phyloP scores from a whole-genome alignment of 345 rosid species.

The Brassica rapa region DNA sequence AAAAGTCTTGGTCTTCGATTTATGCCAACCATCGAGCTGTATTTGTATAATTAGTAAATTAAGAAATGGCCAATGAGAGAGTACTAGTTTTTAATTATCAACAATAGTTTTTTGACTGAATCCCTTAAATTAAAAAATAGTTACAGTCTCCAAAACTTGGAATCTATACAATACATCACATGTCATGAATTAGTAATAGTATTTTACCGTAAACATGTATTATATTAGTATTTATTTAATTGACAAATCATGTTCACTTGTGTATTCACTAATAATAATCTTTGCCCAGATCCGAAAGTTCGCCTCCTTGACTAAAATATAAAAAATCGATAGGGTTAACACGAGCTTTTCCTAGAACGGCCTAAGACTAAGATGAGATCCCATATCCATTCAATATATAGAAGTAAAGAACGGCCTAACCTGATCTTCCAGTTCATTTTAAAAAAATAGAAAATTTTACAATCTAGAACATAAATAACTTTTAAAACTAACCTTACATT shows the following conservation, averaged over 20 bases:
- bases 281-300: conserved; percentile 26
- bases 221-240: neutral
- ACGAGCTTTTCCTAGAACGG: no score
- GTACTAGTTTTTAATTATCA: neutral
- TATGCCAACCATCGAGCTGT: conserved; percentile 23
- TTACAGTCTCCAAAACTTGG: neutral
- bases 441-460: no score
- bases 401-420: no score
- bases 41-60: neutral
- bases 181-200: no score
- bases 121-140: no score
- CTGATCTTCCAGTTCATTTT: no score
- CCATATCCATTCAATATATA: no score
- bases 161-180: neutral
- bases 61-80: conserved; percentile 17
- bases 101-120: neutral
- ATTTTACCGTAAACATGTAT: no score
- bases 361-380: no score
- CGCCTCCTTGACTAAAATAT: conserved; percentile 20
- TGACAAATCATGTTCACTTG: conserved; percentile 4
- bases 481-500: no score
- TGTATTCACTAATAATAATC: neutral
- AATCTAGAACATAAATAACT: no score
- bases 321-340: no score
- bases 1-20: neutral